Conservation (phyloP, 768 basidiomycete species). For the Mycena venus region DNA sequence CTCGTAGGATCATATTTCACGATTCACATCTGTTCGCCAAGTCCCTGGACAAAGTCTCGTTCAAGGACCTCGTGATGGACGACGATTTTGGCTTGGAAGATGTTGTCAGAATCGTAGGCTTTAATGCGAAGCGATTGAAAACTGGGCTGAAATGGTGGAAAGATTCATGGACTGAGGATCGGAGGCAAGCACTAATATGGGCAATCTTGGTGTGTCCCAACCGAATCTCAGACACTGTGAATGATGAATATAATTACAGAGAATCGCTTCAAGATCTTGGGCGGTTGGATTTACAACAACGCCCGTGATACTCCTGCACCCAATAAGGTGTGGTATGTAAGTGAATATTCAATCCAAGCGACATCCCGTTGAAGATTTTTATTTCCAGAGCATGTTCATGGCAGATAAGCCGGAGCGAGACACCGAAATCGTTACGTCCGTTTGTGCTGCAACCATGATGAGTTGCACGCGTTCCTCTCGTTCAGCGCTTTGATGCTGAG, state of each 20-base stretch:
- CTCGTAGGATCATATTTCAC: slow-evolving; percentile 45
- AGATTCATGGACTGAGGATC: slow-evolving; percentile 18
- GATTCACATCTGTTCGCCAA: slow-evolving; percentile 43
- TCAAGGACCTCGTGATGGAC: slow-evolving; percentile 47
- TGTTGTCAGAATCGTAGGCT: background rate
- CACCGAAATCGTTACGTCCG: slow-evolving; percentile 22
- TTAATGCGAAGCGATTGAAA: background rate
- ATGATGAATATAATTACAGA: slow-evolving; percentile 7
- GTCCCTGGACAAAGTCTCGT: slow-evolving; percentile 45
- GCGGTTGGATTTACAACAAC: slow-evolving; percentile 48
- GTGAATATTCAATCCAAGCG: too few relatives aligned
- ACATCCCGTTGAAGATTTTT: too few relatives aligned
- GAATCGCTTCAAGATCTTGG: slow-evolving; percentile 40
- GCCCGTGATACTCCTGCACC: slow-evolving; percentile 35
- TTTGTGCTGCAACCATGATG: slow-evolving; percentile 20
- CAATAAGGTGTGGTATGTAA: slow-evolving; percentile 49
- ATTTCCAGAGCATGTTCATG: slow-evolving; percentile 25
- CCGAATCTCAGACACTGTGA: background rate
- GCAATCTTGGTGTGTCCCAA: background rate
- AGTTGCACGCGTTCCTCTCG: slow-evolving; percentile 15
- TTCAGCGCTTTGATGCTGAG: slow-evolving; percentile 6
- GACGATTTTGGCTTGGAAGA: slow-evolving; percentile 46
- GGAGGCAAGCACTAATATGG: slow-evolving; percentile 5
- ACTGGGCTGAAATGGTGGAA: slow-evolving; percentile 21
- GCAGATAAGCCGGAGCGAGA: background rate